Conservation (phyloP, 768 basidiomycete species). For the Phylloporus arenicola region DNA sequence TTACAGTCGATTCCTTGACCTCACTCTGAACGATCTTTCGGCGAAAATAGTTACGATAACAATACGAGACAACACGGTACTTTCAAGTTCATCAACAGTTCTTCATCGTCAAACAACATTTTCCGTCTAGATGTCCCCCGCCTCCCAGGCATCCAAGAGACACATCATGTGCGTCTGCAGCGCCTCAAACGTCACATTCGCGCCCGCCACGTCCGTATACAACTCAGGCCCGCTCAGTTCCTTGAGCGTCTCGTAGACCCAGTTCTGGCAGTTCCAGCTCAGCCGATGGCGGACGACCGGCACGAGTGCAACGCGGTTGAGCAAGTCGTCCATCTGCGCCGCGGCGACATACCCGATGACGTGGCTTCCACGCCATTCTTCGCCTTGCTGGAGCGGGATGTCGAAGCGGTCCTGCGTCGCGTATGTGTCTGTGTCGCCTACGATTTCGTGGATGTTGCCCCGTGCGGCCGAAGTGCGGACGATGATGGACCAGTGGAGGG, state of each 20-base stretch:
- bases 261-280: conserved; percentile 27
- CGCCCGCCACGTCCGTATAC: conserved; percentile 16
- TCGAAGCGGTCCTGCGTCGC: conserved; percentile 12
- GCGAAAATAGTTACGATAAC: not conserved
- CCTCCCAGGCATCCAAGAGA: conserved; percentile 26
- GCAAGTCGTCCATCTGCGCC: conserved; percentile 5
- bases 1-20: too few species aligned
- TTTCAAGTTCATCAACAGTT: not conserved
- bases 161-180: conserved; percentile 3
- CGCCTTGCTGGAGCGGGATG: conserved; percentile 3
- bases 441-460: conserved; percentile 24
- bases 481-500: conserved; percentile 26
- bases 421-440: conserved; percentile 23
- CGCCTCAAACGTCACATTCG: conserved; percentile 14
- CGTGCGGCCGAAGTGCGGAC: conserved; percentile 13
- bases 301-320: conserved; percentile 12
- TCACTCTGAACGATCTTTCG: not conserved
- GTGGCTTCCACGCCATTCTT: conserved; percentile 23
- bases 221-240: conserved; percentile 6
- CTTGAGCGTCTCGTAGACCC: conserved; percentile 23
- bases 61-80: not conserved
- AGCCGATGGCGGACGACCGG: conserved; percentile 10
- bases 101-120: not conserved
- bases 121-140: conserved; percentile 17
- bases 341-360: conserved; percentile 18